A percentile compares a stretch with the other conserved stretches of the same genome.
Conservation (phyloP, 805 yeast species). For the Cyberlindnera euphorbiiphila region DNA sequence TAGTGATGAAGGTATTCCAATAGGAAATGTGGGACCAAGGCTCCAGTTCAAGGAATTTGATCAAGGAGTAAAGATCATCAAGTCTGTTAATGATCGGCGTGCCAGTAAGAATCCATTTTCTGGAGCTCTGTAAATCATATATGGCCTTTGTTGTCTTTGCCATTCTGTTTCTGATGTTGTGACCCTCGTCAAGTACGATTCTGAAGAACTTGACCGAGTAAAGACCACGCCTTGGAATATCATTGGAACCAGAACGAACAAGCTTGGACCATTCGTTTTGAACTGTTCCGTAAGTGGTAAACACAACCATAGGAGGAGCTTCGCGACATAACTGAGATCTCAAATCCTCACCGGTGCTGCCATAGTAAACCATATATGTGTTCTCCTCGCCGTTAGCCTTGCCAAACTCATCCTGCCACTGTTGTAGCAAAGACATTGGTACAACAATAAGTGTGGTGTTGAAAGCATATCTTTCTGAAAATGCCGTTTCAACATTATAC, state of each 20-base stretch:
- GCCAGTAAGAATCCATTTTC: slow-evolving; percentile 88
- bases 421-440: slow-evolving; percentile 88
- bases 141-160: slow-evolving; percentile 80
- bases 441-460: slow-evolving; percentile 75
- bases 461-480: slow-evolving; percentile 48
- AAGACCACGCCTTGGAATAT: slow-evolving; percentile 44
- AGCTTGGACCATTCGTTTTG: slow-evolving; percentile 66
- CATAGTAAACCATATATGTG: slow-evolving; percentile 68
- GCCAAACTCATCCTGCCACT: slow-evolving; percentile 82
- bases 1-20: slow-evolving; percentile 83
- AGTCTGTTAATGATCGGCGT: slow-evolving; percentile 87
- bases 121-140: slow-evolving; percentile 54
- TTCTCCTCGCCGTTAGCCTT: slow-evolving; percentile 47
- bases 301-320: slow-evolving; percentile 60
- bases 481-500: slow-evolving; percentile 4
- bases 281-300: slow-evolving; percentile 87
- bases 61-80: slow-evolving; percentile 79
- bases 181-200: slow-evolving; percentile 85
- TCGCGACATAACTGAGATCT: slow-evolving; percentile 38
- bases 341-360: slow-evolving; percentile 53
- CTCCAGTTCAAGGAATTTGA: slow-evolving; percentile 70
- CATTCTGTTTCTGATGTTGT: slow-evolving; percentile 73
- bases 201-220: slow-evolving; percentile 73
- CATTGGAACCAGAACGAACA: slow-evolving; percentile 14
- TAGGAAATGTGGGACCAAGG: slow-evolving; percentile 86